Evolutionary conservation across 176 grass and related monocot genomes (phyloP), one percentile per base, ranked within the genome.

Genomic region (Cenchrus purpureus): DNA sequence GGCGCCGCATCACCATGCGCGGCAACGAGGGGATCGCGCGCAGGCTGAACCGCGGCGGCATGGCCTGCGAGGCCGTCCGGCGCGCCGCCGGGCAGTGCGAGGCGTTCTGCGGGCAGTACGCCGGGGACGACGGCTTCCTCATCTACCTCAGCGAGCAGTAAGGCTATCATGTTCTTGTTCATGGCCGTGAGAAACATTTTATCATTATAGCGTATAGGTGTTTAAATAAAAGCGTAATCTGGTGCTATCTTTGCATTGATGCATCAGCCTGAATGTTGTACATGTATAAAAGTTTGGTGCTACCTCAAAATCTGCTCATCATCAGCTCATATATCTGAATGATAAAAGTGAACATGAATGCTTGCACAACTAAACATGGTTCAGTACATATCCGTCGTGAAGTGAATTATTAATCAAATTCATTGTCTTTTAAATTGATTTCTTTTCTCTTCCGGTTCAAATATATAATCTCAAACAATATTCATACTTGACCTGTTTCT

Each of bases 1-100:
- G 65, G 74, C 74, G 53, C 22, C 74, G 83, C 62, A 78, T 85
- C 54, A 53, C 68, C 62, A 3, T 78, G 52, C 42, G 53, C 53
- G 32, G 42, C 15, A 4, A 48, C 19, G 40, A 2, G 8, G 31
- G 15, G 34, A 68, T 16, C 13, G 14, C 31, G 7, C 14, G 65
- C 2, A 7, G 14, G 34, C 6, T 68, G 34, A 19, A 68, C 65
- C 65, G 34, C 15, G 0, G 14, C 15, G 65, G 37, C 6, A 13
- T 43, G 2, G 37, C 65, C 34, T 40, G 65, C 15, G 34, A 17
- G 34, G 32, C 65, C 65, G 15, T 68, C 1, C 65, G 65, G 34
- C 65, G 65, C 34, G 6, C 12, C 37, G 65, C 65, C 1, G 34
- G 65, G 7, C 65, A 19, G 65, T 68, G 65, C 16, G 65, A 68